Base-by-base conservation (phyloP, 2,329 filamentous ascomycete species). In the Ophiostoma populinum region DNA sequence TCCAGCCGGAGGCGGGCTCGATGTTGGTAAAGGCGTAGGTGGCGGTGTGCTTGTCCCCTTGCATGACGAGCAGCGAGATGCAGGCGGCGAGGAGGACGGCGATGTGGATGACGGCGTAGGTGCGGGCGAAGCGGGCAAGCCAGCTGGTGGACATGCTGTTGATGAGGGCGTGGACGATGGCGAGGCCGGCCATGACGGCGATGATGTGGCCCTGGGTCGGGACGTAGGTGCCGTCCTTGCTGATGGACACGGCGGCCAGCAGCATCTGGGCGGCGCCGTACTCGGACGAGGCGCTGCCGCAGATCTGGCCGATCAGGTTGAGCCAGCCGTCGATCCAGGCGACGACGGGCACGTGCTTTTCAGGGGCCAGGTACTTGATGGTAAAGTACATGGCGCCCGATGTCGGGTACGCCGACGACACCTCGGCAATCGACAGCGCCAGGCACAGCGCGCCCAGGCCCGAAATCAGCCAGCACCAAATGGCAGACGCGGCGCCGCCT, bases 381-480 rank as follows among this genome's bases (percentile, higher is more conserved):
- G 65, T 68, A 45, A 68, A 70, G 49, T 70, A 69, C 38, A 56
- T 55, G 31, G 47, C 49, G 22, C 48, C 47, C 27, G 60, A 66
- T 2, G 67, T 72, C 10, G 67, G 67, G 47, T 71, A 71, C 4
- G 66, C 65, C 25, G 64, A 68, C 20, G 68, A 63, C 18, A 71
- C 53, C 51, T 71, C 66, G 27, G 66, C 63, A 22, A 70, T 65
- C 8, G 65, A 69, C 18, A 56, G 45, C 32, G 58, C 57, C 34
- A 71, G 65, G 43, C 64, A 68, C 56, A 71, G 62, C 38, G 66
- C 68, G 9, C 67, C 67, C 29, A 57, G 53, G 35, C 67, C 67
- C 19, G 63, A 63, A 39, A 70, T 66, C 32, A 67, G 46, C 67
- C 67, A 72, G 48, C 61, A 69, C 67, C 67, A 72, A 5, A 72